phyloP scores from a whole-genome alignment of 2,329 filamentous ascomycete genomes.

The Alternaria gaisen region DNA sequence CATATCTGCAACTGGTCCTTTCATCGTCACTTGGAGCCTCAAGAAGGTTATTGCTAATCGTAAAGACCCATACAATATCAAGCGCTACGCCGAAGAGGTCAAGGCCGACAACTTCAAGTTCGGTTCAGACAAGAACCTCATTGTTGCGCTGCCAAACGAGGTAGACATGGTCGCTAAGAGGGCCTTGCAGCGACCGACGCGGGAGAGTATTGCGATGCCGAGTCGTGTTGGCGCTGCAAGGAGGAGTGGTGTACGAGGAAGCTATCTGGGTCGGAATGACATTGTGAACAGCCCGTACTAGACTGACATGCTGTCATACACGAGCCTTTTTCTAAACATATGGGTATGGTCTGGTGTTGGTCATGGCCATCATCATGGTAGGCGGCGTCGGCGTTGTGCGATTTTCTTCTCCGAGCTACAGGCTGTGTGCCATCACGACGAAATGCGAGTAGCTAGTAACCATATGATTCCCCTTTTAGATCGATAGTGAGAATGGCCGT shows the following conservation, averaged over 20 bases:
- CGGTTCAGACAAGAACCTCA: constrained; percentile 96
- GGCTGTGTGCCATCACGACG: neutral
- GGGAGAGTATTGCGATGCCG: constrained; percentile 84
- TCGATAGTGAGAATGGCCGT: neutral
- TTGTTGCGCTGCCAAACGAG: constrained; percentile 94
- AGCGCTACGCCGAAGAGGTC: constrained; percentile 92
- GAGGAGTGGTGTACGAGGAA: constrained; percentile 59
- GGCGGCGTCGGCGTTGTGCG: constrained; percentile 1
- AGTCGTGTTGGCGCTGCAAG: constrained; percentile 57
- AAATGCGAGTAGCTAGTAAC: constrained; percentile 2
- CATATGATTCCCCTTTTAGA: constrained; percentile 8
- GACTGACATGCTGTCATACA: neutral
- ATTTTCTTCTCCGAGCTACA: constrained; percentile 1
- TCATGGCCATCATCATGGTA: neutral
- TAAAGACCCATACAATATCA: constrained; percentile 94
- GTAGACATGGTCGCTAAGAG: constrained; percentile 96
- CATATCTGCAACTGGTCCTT: constrained; percentile 94
- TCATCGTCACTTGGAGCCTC: constrained; percentile 95
- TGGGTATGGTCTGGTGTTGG: neutral
- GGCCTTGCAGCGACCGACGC: constrained; percentile 83
- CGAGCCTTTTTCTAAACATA: neutral
- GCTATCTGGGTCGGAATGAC: constrained; percentile 80
- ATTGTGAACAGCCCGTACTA: constrained; percentile 79
- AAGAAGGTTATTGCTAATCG: constrained; percentile 84
- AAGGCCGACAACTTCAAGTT: constrained; percentile 99